Percentiles rank a stretch among this genome's conserved stretches.
These are phyloP conservation scores for Zymoseptoria ardabiliae DNA, from an alignment of 2,329 filamentous ascomycete genomes.

Conservation along the genomic window DNA sequence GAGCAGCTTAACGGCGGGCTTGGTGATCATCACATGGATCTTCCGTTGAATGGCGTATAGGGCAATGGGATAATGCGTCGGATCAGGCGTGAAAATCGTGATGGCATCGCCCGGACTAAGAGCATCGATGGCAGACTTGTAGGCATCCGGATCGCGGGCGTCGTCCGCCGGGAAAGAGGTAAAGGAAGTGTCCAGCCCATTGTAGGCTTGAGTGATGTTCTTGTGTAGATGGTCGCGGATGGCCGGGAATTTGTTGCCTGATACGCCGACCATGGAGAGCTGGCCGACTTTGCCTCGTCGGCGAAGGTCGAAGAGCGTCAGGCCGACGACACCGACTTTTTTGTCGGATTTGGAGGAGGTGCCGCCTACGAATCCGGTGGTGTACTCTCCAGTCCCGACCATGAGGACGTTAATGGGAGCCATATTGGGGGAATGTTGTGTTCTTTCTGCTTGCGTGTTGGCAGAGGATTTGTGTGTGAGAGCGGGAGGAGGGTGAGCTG, in stretches of 20 bases:
- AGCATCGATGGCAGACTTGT: conserved; percentile 81
- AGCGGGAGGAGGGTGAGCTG: no score
- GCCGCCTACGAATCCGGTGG: conserved; percentile 83
- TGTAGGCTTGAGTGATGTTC: conserved; percentile 76
- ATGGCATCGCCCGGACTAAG: conserved; percentile 78
- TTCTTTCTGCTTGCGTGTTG: conserved; percentile 2
- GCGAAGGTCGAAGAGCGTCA: conserved; percentile 83
- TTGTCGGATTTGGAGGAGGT: conserved; percentile 84
- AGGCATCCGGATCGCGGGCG: conserved; percentile 67
- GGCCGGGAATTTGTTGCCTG: conserved; percentile 81
- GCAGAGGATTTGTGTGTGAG: not conserved
- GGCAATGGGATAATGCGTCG: conserved; percentile 86
- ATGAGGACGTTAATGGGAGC: conserved; percentile 45
- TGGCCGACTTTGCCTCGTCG: conserved; percentile 80
- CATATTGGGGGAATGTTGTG: conserved; percentile 27
- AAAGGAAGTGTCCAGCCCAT: conserved; percentile 80
- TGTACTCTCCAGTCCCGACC: conserved; percentile 91
- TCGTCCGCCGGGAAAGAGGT: conserved; percentile 72
- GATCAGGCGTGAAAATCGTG: conserved; percentile 92
- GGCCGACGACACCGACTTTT: conserved; percentile 87
- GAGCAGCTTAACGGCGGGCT: conserved; percentile 82
- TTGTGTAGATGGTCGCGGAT: conserved; percentile 83
- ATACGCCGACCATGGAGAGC: conserved; percentile 83
- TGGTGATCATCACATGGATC: conserved; percentile 88
- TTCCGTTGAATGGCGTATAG: conserved; percentile 82